Conservation (phyloP, 2,329 filamentous ascomycete genomes). For the Ilyonectria mors-panacis region DNA sequence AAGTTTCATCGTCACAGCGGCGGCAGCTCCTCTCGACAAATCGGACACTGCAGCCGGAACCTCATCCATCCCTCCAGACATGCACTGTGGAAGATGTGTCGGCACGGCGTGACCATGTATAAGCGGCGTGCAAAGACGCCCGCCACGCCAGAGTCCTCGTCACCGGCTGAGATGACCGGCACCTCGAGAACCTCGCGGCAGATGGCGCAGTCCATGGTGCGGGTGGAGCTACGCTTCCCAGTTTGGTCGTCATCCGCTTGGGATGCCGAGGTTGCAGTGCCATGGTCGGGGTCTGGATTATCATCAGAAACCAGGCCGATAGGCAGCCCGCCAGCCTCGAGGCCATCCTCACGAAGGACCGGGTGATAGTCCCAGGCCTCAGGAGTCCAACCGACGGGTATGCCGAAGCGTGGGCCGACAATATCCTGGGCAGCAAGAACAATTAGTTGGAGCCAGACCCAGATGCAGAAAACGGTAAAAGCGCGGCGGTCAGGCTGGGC, state of each 20-base stretch:
- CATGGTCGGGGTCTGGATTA: constrained; percentile 42
- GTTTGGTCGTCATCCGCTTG: constrained; percentile 54
- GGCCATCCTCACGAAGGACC: constrained; percentile 83
- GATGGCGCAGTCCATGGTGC: constrained; percentile 91
- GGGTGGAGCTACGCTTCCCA: constrained; percentile 50
- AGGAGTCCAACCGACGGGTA: constrained; percentile 78
- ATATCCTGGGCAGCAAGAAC: constrained; percentile 86
- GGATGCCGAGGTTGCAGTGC: constrained; percentile 31
- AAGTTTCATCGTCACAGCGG: constrained; percentile 71
- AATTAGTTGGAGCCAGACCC: constrained; percentile 91
- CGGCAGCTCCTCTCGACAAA: constrained; percentile 91
- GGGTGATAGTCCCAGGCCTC: constrained; percentile 96
- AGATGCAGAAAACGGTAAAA: constrained; percentile 74
- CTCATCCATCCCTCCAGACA: constrained; percentile 98
- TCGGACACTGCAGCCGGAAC: constrained; percentile 92
- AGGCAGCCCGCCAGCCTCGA: constrained; percentile 84
- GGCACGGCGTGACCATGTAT: constrained; percentile 98
- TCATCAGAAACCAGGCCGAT: constrained; percentile 73
- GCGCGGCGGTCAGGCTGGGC: constrained; percentile 76
- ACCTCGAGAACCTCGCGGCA: constrained; percentile 94
- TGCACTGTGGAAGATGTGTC: constrained; percentile 93
- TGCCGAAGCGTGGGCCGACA: constrained; percentile 88
- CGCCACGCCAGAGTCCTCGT: constrained; percentile 69
- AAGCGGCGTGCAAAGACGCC: constrained; percentile 83
- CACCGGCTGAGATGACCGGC: constrained; percentile 78